Conservation (phyloP, 768 basidiomycete genomes). For the Mycena capillaripes region DNA sequence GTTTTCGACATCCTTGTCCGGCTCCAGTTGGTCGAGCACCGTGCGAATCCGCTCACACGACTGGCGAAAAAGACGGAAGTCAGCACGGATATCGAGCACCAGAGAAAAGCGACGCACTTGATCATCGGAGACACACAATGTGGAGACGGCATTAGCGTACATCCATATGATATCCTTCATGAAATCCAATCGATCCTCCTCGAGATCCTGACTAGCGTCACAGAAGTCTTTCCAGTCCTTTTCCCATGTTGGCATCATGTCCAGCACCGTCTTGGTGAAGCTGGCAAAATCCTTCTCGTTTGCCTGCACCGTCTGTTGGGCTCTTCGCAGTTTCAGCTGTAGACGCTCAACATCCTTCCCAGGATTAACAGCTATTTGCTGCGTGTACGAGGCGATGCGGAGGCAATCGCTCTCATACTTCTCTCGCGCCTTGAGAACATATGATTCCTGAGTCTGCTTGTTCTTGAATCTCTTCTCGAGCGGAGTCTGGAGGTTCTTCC, state of each 20-base stretch:
- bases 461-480: conserved; percentile 94
- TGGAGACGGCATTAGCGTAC: conserved; percentile 95
- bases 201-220: conserved; percentile 95
- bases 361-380: conserved; percentile 91
- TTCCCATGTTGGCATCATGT: conserved; percentile 91
- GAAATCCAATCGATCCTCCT: conserved; percentile 95
- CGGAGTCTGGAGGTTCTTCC: conserved; percentile 77
- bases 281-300: conserved; percentile 96
- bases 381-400: conserved; percentile 94
- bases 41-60: conserved; percentile 93
- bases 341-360: conserved; percentile 96
- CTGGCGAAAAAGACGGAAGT: conserved; percentile 53
- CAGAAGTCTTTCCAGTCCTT: conserved; percentile 95
- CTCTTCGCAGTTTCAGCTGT: conserved; percentile 86
- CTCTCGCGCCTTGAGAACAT: conserved; percentile 91
- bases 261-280: conserved; percentile 83
- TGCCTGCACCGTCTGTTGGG: conserved; percentile 88
- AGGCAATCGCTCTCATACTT: conserved; percentile 95
- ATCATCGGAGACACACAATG: conserved; percentile 95
- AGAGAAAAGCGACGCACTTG: conserved; percentile 69
- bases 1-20: conserved; percentile 89
- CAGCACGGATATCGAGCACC: conserved; percentile 5
- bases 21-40: conserved; percentile 90
- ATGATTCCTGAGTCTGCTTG: conserved; percentile 88
- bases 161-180: conserved; percentile 97